Conservation (phyloP, 139 green algal genomes). For the Auxenochlorella pyrenoidosa region DNA sequence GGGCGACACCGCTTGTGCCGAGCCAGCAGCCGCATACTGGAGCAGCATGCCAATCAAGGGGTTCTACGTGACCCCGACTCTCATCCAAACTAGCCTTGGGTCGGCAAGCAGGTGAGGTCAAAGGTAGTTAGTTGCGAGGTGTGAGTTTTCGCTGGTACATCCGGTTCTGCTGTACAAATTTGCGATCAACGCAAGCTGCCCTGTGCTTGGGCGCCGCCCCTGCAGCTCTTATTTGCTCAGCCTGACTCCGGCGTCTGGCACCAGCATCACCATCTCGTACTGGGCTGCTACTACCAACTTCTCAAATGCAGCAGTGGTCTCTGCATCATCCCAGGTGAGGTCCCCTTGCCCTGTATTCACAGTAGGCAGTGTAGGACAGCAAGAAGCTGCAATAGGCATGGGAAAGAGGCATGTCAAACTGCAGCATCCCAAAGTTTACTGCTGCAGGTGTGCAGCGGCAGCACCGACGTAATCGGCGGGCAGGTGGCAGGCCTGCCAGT, state of each 20-base stretch:
- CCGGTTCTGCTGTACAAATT: too few relatives aligned
- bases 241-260: not conserved
- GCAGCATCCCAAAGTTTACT: not conserved
- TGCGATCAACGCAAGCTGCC: not conserved
- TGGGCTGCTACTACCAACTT: slow-evolving; percentile 3
- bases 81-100: not conserved
- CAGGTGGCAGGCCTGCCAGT: not conserved
- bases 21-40: not conserved
- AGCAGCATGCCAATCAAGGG: not conserved
- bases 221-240: slow-evolving; percentile 23
- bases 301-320: not conserved
- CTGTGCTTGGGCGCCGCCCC: not conserved
- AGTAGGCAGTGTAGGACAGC: too few relatives aligned
- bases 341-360: not conserved
- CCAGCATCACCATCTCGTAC: slow-evolving; percentile 3
- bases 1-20: slow-evolving; percentile 4
- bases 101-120: not conserved
- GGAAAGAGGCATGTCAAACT: too few relatives aligned
- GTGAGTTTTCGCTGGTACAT: too few relatives aligned
- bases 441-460: slow-evolving; percentile 19
- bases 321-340: not conserved
- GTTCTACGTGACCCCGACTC: not conserved
- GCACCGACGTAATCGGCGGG: not conserved
- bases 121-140: too few relatives aligned
- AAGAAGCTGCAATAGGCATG: not conserved